Evolutionary conservation across 1,284 basidiomycete species (phyloP), one percentile per base, ranked within the genome.

Genomic region (Butyriboletus appendiculatus): DNA sequence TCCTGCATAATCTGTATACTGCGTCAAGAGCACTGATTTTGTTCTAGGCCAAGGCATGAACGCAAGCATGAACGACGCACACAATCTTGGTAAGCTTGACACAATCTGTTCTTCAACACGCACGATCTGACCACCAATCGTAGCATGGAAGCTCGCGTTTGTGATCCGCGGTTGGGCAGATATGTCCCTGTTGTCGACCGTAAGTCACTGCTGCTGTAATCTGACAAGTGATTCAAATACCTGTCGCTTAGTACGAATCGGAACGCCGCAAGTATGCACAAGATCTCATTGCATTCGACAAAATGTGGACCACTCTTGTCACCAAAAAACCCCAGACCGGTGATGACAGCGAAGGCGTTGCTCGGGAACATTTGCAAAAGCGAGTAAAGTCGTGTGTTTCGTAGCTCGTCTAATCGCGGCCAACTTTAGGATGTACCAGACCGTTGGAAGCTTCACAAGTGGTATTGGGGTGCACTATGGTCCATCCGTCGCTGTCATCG

Each of bases 41-140:
- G 10, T 41, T 40, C n/a, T 24, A 82, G 81, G 81, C 10, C 79
- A 86, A 65, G 86, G 86, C 6, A 89, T 89, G 88, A 90, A 90
- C 57, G 85, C 85, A 5, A 76, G 76, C 33, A 80, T 81, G 73
- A 79, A 78, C 57, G 80, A 81, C 53, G 67, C 75, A 5, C 78
- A 76, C 61, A 78, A 80, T 43, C 64, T 73, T 68, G 59, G 64
- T 68, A 47, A 44, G 53, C n/a, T 11, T 12, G 30, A 4, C 7
- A 54, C 30, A n/a, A 15, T 45, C 14, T 38, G 2, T 32, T 4
- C 12, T 37, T 16, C 24, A 0, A 6, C 7, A 14, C 5, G 1
- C 10, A 22, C 5, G 24, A 45, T 33, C 47, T 52, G 22, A 47
- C 7, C 11, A 15, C 9, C 7, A 4, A 41, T 55, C 48, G 14